These are phyloP conservation scores for Paecilomyces formosus DNA, from an alignment of 2,329 filamentous ascomycete species.

Conservation along the genomic window DNA sequence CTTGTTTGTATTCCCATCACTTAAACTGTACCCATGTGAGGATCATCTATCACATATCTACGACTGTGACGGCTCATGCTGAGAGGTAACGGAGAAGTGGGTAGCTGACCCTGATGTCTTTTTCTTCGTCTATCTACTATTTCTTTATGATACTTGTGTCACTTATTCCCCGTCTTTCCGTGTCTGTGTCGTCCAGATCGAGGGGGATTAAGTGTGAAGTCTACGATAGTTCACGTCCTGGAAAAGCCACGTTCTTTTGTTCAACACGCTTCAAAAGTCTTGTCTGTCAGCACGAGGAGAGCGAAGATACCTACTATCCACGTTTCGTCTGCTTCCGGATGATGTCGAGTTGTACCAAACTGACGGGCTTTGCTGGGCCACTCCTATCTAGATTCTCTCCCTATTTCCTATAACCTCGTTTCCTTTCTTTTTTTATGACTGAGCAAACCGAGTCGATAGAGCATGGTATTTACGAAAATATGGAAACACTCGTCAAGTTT, in stretches of 20 bases:
- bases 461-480: neutral
- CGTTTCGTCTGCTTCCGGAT: conserved; percentile 24
- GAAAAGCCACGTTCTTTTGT: conserved; percentile 16
- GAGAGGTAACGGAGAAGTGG: conserved; percentile 13
- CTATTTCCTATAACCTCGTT: neutral
- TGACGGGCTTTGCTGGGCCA: neutral
- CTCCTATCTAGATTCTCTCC: neutral
- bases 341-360: neutral
- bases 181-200: conserved; percentile 16
- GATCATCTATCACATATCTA: conserved; percentile 24
- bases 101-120: conserved; percentile 12
- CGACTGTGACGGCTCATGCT: conserved; percentile 26
- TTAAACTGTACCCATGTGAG: conserved; percentile 25
- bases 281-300: conserved; percentile 10
- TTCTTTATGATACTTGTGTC: conserved; percentile 7
- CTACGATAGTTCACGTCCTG: conserved; percentile 15
- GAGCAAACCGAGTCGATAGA: neutral
- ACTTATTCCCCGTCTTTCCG: conserved; percentile 9
- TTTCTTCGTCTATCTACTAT: conserved; percentile 7
- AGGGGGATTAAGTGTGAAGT: conserved; percentile 18
- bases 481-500: neutral
- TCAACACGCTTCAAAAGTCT: conserved; percentile 13
- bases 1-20: conserved; percentile 9
- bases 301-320: neutral
- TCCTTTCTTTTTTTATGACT: neutral